Percentiles rank a stretch among this genome's conserved stretches.
Evolutionary conservation across 306 rosid species (phyloP).

Genomic region (Sindora glabra): DNA sequence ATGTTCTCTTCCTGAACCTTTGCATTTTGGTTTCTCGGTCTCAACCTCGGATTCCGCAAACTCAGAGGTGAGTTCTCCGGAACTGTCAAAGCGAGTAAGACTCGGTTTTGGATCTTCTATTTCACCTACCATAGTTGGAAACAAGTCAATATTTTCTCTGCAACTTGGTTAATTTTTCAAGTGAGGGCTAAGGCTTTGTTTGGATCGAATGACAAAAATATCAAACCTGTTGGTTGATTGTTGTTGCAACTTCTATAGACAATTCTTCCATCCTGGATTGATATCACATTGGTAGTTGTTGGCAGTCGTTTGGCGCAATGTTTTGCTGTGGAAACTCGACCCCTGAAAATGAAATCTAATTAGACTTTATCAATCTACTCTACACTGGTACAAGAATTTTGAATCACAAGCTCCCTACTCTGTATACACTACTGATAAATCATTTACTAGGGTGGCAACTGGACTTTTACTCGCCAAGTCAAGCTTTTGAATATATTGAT

Average conservation of each 20-base stretch:
- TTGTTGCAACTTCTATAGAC: constrained; percentile 56
- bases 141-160: neutral
- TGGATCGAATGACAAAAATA: neutral
- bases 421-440: too few species aligned
- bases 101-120: constrained; percentile 52
- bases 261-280: constrained; percentile 56
- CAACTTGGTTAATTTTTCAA: neutral
- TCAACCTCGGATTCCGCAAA: constrained; percentile 37
- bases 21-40: constrained; percentile 20
- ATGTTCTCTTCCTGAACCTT: constrained; percentile 1
- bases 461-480: too few species aligned
- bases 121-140: constrained; percentile 31
- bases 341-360: constrained; percentile 35
- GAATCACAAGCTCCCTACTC: neutral
- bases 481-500: too few species aligned
- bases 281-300: constrained; percentile 58
- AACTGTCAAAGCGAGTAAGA: constrained; percentile 17
- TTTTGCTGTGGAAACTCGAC: constrained; percentile 52
- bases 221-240: constrained; percentile 63
- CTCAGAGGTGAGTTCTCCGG: constrained; percentile 26
- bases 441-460: too few species aligned
- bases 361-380: neutral
- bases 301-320: constrained; percentile 60
- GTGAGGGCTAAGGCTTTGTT: neutral
- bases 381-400: neutral